A percentile compares a stretch with the other conserved stretches of the same genome.
phyloP scores from a whole-genome alignment of 179 eudicot species.

The Beta macrorhiza region DNA sequence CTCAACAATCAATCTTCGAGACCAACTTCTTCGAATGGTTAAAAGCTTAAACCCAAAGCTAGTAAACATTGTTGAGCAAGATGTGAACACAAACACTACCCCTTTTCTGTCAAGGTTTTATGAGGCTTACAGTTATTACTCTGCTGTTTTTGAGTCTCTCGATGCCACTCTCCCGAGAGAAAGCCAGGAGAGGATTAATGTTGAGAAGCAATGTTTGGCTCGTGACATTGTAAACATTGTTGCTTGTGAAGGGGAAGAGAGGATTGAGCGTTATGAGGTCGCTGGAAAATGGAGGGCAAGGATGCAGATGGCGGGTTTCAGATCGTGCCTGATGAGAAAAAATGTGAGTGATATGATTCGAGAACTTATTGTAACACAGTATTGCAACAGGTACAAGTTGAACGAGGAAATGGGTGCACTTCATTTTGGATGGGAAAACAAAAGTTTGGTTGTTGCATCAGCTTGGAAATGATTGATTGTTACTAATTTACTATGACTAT shows the following conservation, averaged over 20 bases:
- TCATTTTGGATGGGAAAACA: conserved; percentile 87
- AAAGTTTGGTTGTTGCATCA: conserved; percentile 69
- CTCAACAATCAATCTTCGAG: conserved; percentile 71
- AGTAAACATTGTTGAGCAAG: conserved; percentile 89
- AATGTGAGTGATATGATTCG: conserved; percentile 42
- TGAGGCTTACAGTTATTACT: conserved; percentile 78
- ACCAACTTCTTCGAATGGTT: conserved; percentile 85
- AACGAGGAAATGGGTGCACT: conserved; percentile 58
- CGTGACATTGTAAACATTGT: conserved; percentile 80
- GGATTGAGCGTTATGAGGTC: conserved; percentile 90
- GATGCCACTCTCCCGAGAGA: conserved; percentile 77
- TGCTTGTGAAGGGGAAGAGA: conserved; percentile 94
- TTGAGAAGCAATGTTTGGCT: conserved; percentile 89
- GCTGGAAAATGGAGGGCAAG: conserved; percentile 97
- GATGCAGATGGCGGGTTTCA: conserved; percentile 95
- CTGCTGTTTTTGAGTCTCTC: conserved; percentile 77
- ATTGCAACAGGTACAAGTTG: conserved; percentile 58
- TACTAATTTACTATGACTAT: too few species aligned
- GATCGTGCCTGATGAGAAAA: conserved; percentile 40
- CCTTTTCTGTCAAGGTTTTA: conserved; percentile 74
- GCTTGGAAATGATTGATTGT: conserved; percentile 49
- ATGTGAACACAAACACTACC: conserved; percentile 88
- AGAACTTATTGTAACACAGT: conserved; percentile 48
- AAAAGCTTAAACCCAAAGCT: conserved; percentile 76
- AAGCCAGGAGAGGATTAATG: conserved; percentile 78